phyloP scores from a whole-genome alignment of 306 rosid genomes.

The Canavalia ensiformis region DNA sequence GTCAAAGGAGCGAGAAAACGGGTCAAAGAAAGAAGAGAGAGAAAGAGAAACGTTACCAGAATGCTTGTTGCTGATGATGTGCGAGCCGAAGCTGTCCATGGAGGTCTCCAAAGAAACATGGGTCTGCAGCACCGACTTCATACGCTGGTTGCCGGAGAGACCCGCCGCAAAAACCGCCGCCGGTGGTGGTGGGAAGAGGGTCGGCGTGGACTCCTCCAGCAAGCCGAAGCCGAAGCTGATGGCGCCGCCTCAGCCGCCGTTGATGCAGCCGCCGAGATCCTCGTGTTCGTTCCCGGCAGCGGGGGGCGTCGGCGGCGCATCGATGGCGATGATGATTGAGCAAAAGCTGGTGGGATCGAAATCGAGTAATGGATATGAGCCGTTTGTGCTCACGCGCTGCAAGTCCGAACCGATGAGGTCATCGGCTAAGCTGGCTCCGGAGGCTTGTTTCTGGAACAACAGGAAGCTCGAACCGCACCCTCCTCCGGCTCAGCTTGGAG shows the following conservation, averaged over 20 bases:
- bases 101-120: conserved; percentile 97
- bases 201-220: conserved; percentile 14
- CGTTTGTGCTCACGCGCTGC: conserved; percentile 87
- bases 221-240: conserved; percentile 35
- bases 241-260: conserved; percentile 6
- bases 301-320: conserved; percentile 49
- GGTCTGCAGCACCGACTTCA: conserved; percentile 89
- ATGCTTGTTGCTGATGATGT: conserved; percentile 93
- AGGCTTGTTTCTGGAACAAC: conserved; percentile 86
- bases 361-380: conserved; percentile 70
- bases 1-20: conserved; percentile 39
- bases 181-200: conserved; percentile 52
- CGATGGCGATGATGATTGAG: conserved; percentile 81
- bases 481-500: conserved; percentile 69
- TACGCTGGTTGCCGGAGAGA: conserved; percentile 79
- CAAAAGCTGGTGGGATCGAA: conserved; percentile 75
- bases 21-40: conserved; percentile 52
- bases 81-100: conserved; percentile 97
- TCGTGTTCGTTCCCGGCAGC: conserved; percentile 77
- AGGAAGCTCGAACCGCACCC: conserved; percentile 76
- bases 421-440: conserved; percentile 71
- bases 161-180: conserved; percentile 36
- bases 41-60: conserved; percentile 67
- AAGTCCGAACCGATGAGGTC: conserved; percentile 97
- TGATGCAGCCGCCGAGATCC: conserved; percentile 79